Conservation (phyloP, 139 green algal species). For the Coccomyxa sp. region DNA sequence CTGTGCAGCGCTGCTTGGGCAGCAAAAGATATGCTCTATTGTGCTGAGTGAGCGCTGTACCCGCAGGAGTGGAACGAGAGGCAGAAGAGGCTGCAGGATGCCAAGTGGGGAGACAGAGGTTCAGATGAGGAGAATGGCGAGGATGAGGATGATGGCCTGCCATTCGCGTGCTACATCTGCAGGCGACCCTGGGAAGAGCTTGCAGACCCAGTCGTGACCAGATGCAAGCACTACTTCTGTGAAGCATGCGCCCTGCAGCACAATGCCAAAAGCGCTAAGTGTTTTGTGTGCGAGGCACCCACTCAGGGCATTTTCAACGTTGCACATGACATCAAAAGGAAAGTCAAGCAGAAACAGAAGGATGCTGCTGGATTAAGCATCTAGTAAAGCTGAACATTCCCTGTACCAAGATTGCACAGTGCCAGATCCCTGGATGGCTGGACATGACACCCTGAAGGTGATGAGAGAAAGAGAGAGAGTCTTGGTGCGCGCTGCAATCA, state of each 20-base stretch:
- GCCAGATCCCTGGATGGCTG: no score
- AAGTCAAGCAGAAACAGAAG: conserved; percentile 33
- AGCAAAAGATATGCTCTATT: no score
- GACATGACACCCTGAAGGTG: no score
- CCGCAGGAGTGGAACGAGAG: conserved; percentile 89
- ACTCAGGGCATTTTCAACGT: conserved; percentile 97
- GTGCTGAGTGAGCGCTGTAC: no score
- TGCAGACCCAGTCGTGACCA: conserved; percentile 85
- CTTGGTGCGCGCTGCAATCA: no score
- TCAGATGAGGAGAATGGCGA: conserved; percentile 52
- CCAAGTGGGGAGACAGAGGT: conserved; percentile 37
- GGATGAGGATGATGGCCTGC: conserved; percentile 84
- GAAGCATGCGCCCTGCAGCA: conserved; percentile 94
- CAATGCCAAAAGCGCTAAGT: conserved; percentile 81
- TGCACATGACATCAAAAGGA: conserved; percentile 86
- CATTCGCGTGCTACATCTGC: conserved; percentile 95
- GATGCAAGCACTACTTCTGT: conserved; percentile 98
- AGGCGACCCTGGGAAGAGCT: conserved; percentile 73
- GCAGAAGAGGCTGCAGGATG: conserved; percentile 76
- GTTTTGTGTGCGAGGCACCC: conserved; percentile 81
- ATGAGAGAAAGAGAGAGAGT: no score
- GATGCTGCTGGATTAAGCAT: neutral
- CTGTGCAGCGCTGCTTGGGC: no score
- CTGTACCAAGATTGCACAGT: no score
- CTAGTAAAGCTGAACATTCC: no score